These are phyloP conservation scores for Silene noctiflora DNA, from an alignment of 179 eudicot genomes.

Conservation along the genomic window DNA sequence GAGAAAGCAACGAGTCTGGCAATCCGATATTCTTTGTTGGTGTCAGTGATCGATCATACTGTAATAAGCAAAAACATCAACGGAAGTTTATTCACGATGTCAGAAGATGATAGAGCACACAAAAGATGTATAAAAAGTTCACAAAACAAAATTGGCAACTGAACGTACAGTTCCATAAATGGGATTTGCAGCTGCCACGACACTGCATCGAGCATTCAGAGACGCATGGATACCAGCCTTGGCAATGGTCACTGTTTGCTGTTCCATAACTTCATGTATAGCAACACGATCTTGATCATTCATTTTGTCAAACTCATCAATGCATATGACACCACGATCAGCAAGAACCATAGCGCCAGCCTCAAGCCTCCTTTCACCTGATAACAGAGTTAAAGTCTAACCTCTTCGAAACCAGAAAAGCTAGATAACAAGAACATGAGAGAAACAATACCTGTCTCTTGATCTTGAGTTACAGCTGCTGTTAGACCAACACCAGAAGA, in stretches of 20 bases:
- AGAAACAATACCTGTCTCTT: slow-evolving; percentile 75
- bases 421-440: background rate
- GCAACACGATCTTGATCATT: slow-evolving; percentile 99
- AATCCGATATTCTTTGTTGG: slow-evolving; percentile 98
- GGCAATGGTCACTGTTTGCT: slow-evolving; percentile 99
- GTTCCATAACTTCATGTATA: slow-evolving; percentile 99
- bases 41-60: slow-evolving; percentile 97
- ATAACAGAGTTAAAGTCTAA: background rate
- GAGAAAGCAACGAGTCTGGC: slow-evolving; percentile 96
- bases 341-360: slow-evolving; percentile 99
- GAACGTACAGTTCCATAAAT: slow-evolving; percentile 95
- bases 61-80: slow-evolving; percentile 23
- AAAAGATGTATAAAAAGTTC: background rate
- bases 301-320: slow-evolving; percentile 99
- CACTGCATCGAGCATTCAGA: slow-evolving; percentile 97
- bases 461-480: slow-evolving; percentile 98
- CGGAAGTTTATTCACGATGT: background rate
- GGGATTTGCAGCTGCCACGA: slow-evolving; percentile 99
- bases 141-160: background rate
- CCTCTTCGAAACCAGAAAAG: background rate
- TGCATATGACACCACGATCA: slow-evolving; percentile 97
- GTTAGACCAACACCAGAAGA: slow-evolving; percentile 99
- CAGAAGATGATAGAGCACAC: background rate
- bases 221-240: slow-evolving; percentile 99
- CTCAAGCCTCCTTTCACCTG: slow-evolving; percentile 97